Evolutionary conservation across 2,329 filamentous ascomycete species (phyloP).

Genomic region (Microcyclospora pomicola): DNA sequence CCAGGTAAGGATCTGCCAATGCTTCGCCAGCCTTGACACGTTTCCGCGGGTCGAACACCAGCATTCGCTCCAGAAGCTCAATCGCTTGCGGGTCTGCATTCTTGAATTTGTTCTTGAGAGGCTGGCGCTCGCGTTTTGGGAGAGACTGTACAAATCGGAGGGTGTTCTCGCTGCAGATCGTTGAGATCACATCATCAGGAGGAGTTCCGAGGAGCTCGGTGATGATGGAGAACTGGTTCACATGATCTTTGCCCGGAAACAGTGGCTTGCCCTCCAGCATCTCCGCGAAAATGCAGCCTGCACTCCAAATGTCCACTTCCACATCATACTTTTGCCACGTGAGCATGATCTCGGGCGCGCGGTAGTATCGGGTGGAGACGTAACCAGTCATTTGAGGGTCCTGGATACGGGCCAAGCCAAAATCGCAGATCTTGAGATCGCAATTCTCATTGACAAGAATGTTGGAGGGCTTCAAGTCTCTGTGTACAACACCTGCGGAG

Average conservation of each 20-base stretch:
- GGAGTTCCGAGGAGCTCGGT: slow-evolving; percentile 93
- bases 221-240: slow-evolving; percentile 99
- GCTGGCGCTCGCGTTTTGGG: slow-evolving; percentile 83
- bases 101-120: slow-evolving; percentile 79
- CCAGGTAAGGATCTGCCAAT: slow-evolving; percentile 81
- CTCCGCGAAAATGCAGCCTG: slow-evolving; percentile 96
- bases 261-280: slow-evolving; percentile 98
- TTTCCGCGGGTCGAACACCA: slow-evolving; percentile 97
- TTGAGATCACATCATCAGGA: slow-evolving; percentile 95
- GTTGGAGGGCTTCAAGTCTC: slow-evolving; percentile 96
- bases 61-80: slow-evolving; percentile 88
- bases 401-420: slow-evolving; percentile 91
- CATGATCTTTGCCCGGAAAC: slow-evolving; percentile 97
- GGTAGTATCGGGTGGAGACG: slow-evolving; percentile 96
- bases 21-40: slow-evolving; percentile 77
- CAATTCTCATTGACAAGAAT: slow-evolving; percentile 99
- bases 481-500: slow-evolving; percentile 93
- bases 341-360: slow-evolving; percentile 98
- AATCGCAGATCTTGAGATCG: slow-evolving; percentile 98
- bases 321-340: slow-evolving; percentile 99
- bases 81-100: slow-evolving; percentile 76
- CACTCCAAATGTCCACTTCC: slow-evolving; percentile 98
- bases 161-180: slow-evolving; percentile 96
- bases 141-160: slow-evolving; percentile 94
- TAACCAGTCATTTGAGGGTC: slow-evolving; percentile 99